Conservation (phyloP, 345 rosid genomes). For the Gossypium mustelinum region DNA sequence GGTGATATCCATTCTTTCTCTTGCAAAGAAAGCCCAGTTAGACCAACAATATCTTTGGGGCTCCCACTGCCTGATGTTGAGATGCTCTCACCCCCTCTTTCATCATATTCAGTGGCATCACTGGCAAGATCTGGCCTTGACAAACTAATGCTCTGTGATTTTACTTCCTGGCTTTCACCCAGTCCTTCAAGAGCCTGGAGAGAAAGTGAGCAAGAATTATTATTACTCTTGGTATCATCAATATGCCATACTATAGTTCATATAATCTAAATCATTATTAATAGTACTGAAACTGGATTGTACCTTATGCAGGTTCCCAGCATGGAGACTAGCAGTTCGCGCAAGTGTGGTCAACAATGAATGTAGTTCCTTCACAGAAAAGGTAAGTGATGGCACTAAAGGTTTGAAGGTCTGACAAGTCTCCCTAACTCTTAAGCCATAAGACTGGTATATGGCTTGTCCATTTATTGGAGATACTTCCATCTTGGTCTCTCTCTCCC, state of each 20-base stretch:
- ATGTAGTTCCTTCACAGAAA: slow-evolving; percentile 60
- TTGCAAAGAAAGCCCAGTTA: slow-evolving; percentile 39
- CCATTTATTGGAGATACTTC: slow-evolving; percentile 87
- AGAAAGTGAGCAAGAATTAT: not conserved
- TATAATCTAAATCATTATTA: slow-evolving; percentile 9
- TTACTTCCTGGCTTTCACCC: slow-evolving; percentile 64
- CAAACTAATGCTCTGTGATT: slow-evolving; percentile 47
- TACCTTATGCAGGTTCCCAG: slow-evolving; percentile 86
- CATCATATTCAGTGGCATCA: slow-evolving; percentile 39
- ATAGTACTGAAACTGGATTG: slow-evolving; percentile 20
- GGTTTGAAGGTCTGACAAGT: slow-evolving; percentile 59
- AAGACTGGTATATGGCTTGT: slow-evolving; percentile 87
- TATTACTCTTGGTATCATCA: not conserved
- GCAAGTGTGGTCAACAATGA: slow-evolving; percentile 70
- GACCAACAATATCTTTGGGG: slow-evolving; percentile 32
- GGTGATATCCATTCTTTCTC: slow-evolving; percentile 78
- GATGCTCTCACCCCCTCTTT: slow-evolving; percentile 38
- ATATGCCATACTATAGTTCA: slow-evolving; percentile 7
- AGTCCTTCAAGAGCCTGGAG: slow-evolving; percentile 69
- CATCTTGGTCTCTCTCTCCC: slow-evolving; percentile 67
- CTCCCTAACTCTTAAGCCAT: slow-evolving; percentile 68
- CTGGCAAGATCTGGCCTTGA: slow-evolving; percentile 47
- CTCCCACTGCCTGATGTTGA: slow-evolving; percentile 39
- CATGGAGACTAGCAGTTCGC: slow-evolving; percentile 76
- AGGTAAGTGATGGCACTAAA: slow-evolving; percentile 47